phyloP scores from a whole-genome alignment of 495 filamentous ascomycete species.

The Neurospora sp. region DNA sequence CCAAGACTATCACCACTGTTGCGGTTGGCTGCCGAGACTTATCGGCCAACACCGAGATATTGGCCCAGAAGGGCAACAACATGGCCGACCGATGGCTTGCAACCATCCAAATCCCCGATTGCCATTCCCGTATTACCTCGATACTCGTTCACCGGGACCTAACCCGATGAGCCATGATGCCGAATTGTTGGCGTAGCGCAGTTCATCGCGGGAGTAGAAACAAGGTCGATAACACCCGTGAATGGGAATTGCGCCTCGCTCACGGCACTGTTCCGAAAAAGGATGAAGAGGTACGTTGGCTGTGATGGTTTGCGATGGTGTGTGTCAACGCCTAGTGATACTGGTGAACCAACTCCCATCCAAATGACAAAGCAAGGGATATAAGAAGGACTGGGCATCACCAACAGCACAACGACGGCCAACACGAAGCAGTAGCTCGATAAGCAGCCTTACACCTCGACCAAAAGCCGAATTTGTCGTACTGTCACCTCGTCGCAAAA shows the following conservation, averaged over 20 bases:
- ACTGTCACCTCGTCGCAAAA: not conserved
- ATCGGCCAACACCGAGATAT: not conserved
- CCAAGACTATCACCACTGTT: not conserved
- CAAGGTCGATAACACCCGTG: not conserved
- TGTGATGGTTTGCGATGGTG: not conserved
- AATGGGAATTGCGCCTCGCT: not conserved
- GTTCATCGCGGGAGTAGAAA: not conserved
- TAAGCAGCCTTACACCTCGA: not conserved
- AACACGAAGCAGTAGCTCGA: not conserved
- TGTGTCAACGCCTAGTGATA: not conserved
- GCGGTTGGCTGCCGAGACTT: not conserved
- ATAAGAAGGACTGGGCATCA: not conserved
- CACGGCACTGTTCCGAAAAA: not conserved
- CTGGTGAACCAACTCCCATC: not conserved
- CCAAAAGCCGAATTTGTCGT: not conserved
- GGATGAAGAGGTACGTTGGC: not conserved
- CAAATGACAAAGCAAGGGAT: not conserved
- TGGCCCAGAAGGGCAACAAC: not conserved
- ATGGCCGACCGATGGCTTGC: not conserved
- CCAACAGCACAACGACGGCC: not conserved
- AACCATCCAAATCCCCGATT: not conserved
- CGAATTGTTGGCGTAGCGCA: not conserved
- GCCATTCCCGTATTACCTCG: not conserved
- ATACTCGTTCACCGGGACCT: not conserved
- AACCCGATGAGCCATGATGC: not conserved